These are phyloP conservation scores for Kwoniella europaea DNA, from an alignment of 768 basidiomycete species.

Conservation along the genomic window DNA sequence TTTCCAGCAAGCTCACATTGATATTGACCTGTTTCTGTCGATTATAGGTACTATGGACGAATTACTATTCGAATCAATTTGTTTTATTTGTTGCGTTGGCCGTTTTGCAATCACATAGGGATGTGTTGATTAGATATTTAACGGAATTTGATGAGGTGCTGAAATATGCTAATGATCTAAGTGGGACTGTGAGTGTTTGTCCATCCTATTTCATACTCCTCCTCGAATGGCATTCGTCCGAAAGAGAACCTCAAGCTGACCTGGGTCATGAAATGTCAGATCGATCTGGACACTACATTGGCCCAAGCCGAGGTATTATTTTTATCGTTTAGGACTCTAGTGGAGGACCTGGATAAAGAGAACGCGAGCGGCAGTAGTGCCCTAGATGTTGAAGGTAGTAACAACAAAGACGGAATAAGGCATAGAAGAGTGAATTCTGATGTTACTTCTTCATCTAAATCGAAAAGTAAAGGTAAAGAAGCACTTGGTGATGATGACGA, in stretches of 20 bases:
- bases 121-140: constrained; percentile 92
- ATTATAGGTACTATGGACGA: constrained; percentile 59
- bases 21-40: no score
- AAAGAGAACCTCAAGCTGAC: not conserved
- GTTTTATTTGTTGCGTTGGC: constrained; percentile 94
- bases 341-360: constrained; percentile 77
- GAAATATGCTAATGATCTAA: constrained; percentile 57
- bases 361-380: constrained; percentile 2
- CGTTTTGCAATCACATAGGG: constrained; percentile 90
- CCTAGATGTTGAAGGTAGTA: not conserved
- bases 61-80: constrained; percentile 84
- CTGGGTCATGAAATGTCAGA: constrained; percentile 56
- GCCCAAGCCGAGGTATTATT: constrained; percentile 97
- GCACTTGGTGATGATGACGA: not conserved
- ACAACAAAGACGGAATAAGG: constrained; percentile 13
- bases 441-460: not conserved
- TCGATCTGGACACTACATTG: constrained; percentile 92
- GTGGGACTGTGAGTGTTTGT: constrained; percentile 46
- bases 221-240: not conserved
- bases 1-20: not conserved
- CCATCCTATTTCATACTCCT: not conserved
- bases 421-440: constrained; percentile 13
- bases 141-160: constrained; percentile 71
- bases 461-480: constrained; percentile 10
- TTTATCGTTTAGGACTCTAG: constrained; percentile 83